Evolutionary conservation across 371 early-diverging fungal species (phyloP).

Genomic region (Enterocytospora artemiae): DNA sequence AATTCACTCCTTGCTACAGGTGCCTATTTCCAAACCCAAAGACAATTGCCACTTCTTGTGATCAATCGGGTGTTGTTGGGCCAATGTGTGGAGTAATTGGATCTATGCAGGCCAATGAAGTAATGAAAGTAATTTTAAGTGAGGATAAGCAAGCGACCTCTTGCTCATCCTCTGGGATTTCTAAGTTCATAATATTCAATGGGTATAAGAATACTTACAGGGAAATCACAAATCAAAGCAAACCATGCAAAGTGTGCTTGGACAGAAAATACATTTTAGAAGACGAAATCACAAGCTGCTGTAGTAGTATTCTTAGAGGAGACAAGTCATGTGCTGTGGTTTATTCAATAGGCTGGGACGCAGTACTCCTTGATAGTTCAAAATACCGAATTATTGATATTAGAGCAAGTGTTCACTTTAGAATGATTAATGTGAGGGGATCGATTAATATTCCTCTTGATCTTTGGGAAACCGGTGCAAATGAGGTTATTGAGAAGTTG

Average conservation of each 20-base stretch:
- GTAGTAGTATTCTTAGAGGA: not conserved
- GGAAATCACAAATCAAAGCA: slow-evolving; percentile 4
- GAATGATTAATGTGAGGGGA: slow-evolving; percentile 34
- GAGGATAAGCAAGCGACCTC: not conserved
- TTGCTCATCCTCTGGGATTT: not conserved
- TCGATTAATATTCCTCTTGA: slow-evolving; percentile 45
- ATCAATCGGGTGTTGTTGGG: slow-evolving; percentile 92
- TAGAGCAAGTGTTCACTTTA: slow-evolving; percentile 21
- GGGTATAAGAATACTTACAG: slow-evolving; percentile 20
- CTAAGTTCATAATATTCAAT: slow-evolving; percentile 30
- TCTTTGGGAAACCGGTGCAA: too few relatives aligned
- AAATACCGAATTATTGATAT: slow-evolving; percentile 42
- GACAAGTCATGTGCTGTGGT: not conserved
- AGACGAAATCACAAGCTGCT: not conserved
- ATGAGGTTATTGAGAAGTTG: slow-evolving; percentile 11
- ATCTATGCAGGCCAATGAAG: slow-evolving; percentile 79
- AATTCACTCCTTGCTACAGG: slow-evolving; percentile 85
- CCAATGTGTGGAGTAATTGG: slow-evolving; percentile 78
- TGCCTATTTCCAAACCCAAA: slow-evolving; percentile 73
- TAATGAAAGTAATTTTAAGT: slow-evolving; percentile 62
- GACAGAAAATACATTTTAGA: not conserved
- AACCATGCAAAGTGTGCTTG: slow-evolving; percentile 1
- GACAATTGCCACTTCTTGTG: slow-evolving; percentile 75
- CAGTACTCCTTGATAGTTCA: slow-evolving; percentile 11
- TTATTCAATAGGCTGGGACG: slow-evolving; percentile 24